A percentile compares a stretch with the other conserved stretches of the same genome.
Evolutionary conservation across 495 filamentous ascomycete species (phyloP).

Genomic region (Lepraria neglecta): DNA sequence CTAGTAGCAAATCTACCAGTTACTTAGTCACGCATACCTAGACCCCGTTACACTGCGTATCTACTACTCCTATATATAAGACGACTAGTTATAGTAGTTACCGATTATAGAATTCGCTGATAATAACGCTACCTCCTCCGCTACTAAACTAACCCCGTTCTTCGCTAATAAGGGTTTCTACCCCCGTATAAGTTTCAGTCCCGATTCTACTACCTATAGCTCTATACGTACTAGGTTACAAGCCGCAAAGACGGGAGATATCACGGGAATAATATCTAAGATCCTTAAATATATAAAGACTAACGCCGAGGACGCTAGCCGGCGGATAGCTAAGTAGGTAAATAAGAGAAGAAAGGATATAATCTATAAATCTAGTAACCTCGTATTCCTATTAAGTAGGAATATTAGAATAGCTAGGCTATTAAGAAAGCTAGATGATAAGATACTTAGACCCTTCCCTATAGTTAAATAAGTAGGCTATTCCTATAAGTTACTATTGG

Average conservation of each 20-base stretch:
- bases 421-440: background rate
- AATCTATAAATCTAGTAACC: background rate
- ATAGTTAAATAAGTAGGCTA: background rate
- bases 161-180: constrained; percentile 20
- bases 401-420: background rate
- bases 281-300: background rate
- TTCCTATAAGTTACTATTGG: background rate
- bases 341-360: background rate
- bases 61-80: constrained; percentile 30
- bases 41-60: too few species aligned
- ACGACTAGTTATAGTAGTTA: constrained; percentile 31
- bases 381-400: background rate
- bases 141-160: too few species aligned
- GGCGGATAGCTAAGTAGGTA: background rate
- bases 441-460: background rate
- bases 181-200: constrained; percentile 20
- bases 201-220: background rate
- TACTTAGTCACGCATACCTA: too few species aligned
- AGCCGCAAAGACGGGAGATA: background rate
- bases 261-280: background rate
- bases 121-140: too few species aligned
- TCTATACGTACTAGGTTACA: background rate
- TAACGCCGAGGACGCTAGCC: background rate
- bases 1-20: too few species aligned
- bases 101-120: constrained; percentile 30